Conservation (phyloP, 2,329 filamentous ascomycete species). For the Exutisphaerella laricina region DNA sequence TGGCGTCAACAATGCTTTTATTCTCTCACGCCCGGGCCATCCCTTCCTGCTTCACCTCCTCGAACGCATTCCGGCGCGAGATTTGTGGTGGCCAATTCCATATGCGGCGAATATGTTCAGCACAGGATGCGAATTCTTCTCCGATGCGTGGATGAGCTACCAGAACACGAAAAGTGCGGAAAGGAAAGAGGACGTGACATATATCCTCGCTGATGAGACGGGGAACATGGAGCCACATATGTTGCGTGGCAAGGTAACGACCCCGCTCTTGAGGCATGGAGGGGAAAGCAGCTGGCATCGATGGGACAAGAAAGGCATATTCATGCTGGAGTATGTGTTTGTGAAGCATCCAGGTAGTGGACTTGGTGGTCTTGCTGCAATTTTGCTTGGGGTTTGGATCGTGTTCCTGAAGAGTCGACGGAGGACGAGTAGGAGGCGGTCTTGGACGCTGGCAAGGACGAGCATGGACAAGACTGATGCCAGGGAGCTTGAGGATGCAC, state of each 20-base stretch:
- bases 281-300: conserved; percentile 29
- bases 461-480: neutral
- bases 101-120: conserved; percentile 31
- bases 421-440: neutral
- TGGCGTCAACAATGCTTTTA: conserved; percentile 32
- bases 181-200: conserved; percentile 18
- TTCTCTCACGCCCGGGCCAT: conserved; percentile 23
- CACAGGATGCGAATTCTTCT: conserved; percentile 30
- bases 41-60: conserved; percentile 23
- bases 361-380: neutral
- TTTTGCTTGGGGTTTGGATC: neutral
- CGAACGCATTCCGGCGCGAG: conserved; percentile 15
- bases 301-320: conserved; percentile 18
- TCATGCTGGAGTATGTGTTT: neutral
- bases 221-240: conserved; percentile 25
- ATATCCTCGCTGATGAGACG: conserved; percentile 24
- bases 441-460: neutral
- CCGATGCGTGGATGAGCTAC: conserved; percentile 28
- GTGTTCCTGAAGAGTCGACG: neutral
- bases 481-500: neutral
- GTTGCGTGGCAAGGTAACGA: conserved; percentile 25
- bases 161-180: conserved; percentile 2
- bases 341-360: neutral
- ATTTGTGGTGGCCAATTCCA: conserved; percentile 25
- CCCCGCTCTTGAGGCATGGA: conserved; percentile 27